Evolutionary conservation across 805 yeast species (phyloP).

Genomic region (Kluyveromyces nonfermentans): DNA sequence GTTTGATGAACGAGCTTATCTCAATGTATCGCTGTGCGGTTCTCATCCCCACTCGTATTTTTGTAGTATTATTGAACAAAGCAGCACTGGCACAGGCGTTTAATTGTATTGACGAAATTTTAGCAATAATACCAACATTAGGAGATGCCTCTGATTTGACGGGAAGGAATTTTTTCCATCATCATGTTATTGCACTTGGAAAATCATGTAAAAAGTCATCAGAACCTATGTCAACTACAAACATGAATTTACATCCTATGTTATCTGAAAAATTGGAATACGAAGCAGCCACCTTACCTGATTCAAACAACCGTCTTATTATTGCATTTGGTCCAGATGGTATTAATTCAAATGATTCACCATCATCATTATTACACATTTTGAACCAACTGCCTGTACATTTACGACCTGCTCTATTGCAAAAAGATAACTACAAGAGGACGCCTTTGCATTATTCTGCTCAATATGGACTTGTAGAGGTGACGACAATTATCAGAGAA

Average conservation of each 20-base stretch:
- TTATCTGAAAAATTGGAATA: conserved; percentile 8
- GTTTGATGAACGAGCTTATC: conserved; percentile 36
- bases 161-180: conserved; percentile 79
- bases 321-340: conserved; percentile 58
- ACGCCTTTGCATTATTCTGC: conserved; percentile 88
- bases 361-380: conserved; percentile 50
- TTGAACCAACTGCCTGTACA: conserved; percentile 46
- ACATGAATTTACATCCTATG: conserved; percentile 4
- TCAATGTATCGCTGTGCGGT: conserved; percentile 37
- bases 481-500: conserved; percentile 47
- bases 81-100: conserved; percentile 49
- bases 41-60: conserved; percentile 43
- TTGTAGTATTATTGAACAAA: conserved; percentile 55
- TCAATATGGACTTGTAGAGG: conserved; percentile 69
- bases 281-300: conserved; percentile 46
- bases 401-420: conserved; percentile 46
- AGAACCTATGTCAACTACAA: background rate
- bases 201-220: conserved; percentile 38
- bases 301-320: conserved; percentile 37
- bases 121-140: conserved; percentile 42
- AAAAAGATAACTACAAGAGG: conserved; percentile 65
- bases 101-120: conserved; percentile 47
- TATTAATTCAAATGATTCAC: conserved; percentile 45
- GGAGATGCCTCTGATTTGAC: conserved; percentile 65
- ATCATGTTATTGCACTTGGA: conserved; percentile 70